Percentiles rank a stretch among this genome's conserved stretches.
These are phyloP conservation scores for Mycena polygramma DNA, from an alignment of 768 basidiomycete genomes.

Conservation along the genomic window DNA sequence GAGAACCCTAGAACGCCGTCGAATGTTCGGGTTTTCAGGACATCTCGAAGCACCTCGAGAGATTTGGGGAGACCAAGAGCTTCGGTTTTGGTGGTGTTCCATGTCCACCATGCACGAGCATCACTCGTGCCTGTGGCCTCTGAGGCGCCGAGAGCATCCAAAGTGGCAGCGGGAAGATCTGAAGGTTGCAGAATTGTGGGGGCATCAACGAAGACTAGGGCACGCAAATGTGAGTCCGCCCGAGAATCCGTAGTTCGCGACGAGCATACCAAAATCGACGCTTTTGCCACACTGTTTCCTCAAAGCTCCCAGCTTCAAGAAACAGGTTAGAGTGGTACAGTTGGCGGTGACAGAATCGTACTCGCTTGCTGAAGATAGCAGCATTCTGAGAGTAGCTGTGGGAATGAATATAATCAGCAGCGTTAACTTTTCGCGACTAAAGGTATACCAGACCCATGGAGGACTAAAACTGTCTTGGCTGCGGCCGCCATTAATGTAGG, in stretches of 20 bases:
- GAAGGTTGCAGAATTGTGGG: conserved; percentile 76
- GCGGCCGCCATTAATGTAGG: neutral
- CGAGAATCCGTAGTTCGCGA: neutral
- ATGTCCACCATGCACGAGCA: conserved; percentile 81
- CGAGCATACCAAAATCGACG: conserved; percentile 69
- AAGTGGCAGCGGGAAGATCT: conserved; percentile 57
- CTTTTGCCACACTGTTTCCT: conserved; percentile 76
- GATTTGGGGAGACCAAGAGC: conserved; percentile 71
- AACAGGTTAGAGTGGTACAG: neutral
- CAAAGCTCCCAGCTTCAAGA: conserved; percentile 73
- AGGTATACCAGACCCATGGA: conserved; percentile 55
- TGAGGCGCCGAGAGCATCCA: conserved; percentile 48
- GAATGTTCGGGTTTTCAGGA: conserved; percentile 71
- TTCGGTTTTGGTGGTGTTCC: conserved; percentile 64
- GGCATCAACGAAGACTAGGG: conserved; percentile 79
- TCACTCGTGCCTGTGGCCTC: conserved; percentile 53
- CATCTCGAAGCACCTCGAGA: conserved; percentile 65
- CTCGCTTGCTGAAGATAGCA: conserved; percentile 77
- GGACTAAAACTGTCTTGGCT: conserved; percentile 46
- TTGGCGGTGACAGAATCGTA: conserved; percentile 46
- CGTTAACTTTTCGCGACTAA: neutral
- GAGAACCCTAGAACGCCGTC: conserved; percentile 58
- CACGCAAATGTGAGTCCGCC: neutral
- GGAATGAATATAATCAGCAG: neutral
- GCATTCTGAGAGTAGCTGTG: conserved; percentile 81